These are phyloP conservation scores for Candida yuanshanica DNA, from an alignment of 805 yeast species.

Conservation along the genomic window DNA sequence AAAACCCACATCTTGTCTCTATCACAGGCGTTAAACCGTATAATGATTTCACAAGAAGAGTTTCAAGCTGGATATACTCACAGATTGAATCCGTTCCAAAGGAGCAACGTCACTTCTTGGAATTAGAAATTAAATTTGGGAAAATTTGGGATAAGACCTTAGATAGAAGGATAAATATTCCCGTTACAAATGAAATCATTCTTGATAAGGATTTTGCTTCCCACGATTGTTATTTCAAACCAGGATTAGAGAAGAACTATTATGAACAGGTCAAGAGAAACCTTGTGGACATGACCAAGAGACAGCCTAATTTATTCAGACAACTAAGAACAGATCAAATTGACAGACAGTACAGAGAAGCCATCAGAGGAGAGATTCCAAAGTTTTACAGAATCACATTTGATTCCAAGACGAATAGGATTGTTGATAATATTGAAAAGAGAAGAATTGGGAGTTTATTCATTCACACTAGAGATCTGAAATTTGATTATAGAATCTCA, in stretches of 20 bases:
- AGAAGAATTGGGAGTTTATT: conserved; percentile 67
- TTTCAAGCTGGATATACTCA: conserved; percentile 88
- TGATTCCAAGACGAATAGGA: conserved; percentile 62
- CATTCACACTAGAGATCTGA: conserved; percentile 68
- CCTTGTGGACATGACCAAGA: conserved; percentile 47
- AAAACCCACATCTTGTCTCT: conserved; percentile 21
- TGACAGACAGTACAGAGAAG: conserved; percentile 58
- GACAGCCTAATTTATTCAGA: conserved; percentile 49
- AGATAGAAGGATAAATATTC: conserved; percentile 58
- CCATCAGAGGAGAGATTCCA: conserved; percentile 61
- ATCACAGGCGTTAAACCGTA: conserved; percentile 73
- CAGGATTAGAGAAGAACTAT: conserved; percentile 60
- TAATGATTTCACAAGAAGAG: conserved; percentile 73
- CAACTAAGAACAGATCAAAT: conserved; percentile 55
- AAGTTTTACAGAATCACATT: conserved; percentile 59
- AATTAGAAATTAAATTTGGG: conserved; percentile 73
- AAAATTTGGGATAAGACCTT: conserved; percentile 57
- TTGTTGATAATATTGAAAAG: conserved; percentile 65
- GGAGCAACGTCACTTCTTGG: conserved; percentile 48
- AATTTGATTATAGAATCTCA: conserved; percentile 72
- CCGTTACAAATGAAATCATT: conserved; percentile 65
- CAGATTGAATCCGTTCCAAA: conserved; percentile 62
- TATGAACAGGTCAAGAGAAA: conserved; percentile 51
- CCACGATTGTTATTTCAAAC: conserved; percentile 48
- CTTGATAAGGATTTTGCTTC: conserved; percentile 44